phyloP scores from a whole-genome alignment of 2,329 filamentous ascomycete genomes.

The Whalleya microplaca region DNA sequence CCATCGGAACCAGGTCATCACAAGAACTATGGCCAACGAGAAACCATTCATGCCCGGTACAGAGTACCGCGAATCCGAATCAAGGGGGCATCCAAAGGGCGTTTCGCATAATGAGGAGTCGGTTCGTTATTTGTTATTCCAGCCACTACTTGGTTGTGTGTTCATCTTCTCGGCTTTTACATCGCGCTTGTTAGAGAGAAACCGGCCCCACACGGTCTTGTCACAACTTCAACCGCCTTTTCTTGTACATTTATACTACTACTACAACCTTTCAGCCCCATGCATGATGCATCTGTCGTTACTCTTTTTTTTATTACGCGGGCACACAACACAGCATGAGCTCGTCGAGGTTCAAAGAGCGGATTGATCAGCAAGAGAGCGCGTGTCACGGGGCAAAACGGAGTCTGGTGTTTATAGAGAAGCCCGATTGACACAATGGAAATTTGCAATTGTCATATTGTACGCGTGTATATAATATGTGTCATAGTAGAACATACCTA shows the following conservation, averaged over 20 bases:
- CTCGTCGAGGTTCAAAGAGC: neutral
- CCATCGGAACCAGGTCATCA: conserved; percentile 18
- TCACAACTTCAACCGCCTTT: neutral
- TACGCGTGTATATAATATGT: neutral
- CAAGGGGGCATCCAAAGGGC: neutral
- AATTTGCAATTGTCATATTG: neutral
- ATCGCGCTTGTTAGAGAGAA: neutral
- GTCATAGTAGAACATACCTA: neutral
- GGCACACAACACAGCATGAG: neutral
- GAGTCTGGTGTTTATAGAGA: neutral
- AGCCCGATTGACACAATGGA: neutral
- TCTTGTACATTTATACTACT: neutral
- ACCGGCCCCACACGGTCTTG: neutral
- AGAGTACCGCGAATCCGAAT: conserved; percentile 20
- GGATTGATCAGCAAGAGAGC: too few species aligned
- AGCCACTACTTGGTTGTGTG: neutral
- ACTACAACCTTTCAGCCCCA: neutral
- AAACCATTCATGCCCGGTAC: conserved; percentile 24
- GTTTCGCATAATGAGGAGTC: neutral
- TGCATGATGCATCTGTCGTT: neutral
- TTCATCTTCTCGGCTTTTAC: neutral
- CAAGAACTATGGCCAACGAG: conserved; percentile 14
- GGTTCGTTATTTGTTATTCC: neutral
- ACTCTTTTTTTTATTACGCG: neutral
- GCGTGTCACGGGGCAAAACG: neutral